Evolutionary conservation across 495 filamentous ascomycete genomes (phyloP).

Genomic region (Lentithecium fluviatile): DNA sequence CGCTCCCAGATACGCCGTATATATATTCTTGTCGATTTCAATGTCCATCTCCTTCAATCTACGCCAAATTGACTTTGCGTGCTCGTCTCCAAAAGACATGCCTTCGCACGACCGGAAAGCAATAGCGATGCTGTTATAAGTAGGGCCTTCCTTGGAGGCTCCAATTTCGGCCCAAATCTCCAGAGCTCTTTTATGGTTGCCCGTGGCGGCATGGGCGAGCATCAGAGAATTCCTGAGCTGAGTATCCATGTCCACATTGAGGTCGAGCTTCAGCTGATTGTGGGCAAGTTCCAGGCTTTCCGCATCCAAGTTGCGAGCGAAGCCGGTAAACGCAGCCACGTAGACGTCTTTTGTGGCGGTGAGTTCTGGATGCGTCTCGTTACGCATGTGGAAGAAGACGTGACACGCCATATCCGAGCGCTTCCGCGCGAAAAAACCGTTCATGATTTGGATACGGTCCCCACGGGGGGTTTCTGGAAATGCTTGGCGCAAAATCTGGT

Average conservation of each 20-base stretch:
- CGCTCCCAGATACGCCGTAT: slow-evolving; percentile 69
- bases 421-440: slow-evolving; percentile 71
- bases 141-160: slow-evolving; percentile 75
- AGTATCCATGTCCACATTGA: slow-evolving; percentile 72
- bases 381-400: slow-evolving; percentile 87
- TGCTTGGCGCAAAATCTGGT: slow-evolving; percentile 69
- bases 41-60: slow-evolving; percentile 74
- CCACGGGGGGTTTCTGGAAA: slow-evolving; percentile 70
- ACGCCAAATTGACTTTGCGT: slow-evolving; percentile 71
- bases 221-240: slow-evolving; percentile 77
- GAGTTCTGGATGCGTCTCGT: slow-evolving; percentile 53
- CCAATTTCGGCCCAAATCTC: slow-evolving; percentile 81
- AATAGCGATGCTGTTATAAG: slow-evolving; percentile 70
- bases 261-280: slow-evolving; percentile 91
- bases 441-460: slow-evolving; percentile 72
- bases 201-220: slow-evolving; percentile 73
- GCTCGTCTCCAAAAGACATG: slow-evolving; percentile 56
- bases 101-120: slow-evolving; percentile 74
- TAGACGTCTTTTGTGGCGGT: slow-evolving; percentile 74
- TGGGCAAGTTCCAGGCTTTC: slow-evolving; percentile 71
- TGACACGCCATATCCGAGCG: slow-evolving; percentile 78
- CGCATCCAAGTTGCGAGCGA: slow-evolving; percentile 62
- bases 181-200: slow-evolving; percentile 60
- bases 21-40: slow-evolving; percentile 67
- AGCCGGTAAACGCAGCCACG: slow-evolving; percentile 69